Base-by-base conservation (phyloP, 176 grass and related monocot species). In the Aegilops umbellulata region DNA sequence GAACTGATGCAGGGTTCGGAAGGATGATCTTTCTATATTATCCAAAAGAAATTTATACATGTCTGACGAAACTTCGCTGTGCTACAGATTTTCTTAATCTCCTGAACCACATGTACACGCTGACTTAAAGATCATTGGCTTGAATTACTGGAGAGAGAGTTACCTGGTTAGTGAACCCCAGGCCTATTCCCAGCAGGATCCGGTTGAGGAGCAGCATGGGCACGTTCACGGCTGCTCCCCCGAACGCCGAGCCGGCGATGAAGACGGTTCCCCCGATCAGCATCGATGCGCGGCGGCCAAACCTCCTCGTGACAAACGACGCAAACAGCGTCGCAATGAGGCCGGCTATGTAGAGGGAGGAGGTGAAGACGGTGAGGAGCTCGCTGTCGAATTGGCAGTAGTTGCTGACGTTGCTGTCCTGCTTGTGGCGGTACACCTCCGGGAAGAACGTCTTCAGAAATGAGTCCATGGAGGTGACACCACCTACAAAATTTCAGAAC, bases 101-200 rank as follows among this genome's bases (percentile, higher is more conserved):
- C 4, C 53, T 39, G 7, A 79, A 31, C 32, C 57, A 66, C 15
- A 65, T 49, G 20, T 23, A 10, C 24, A 46, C 64, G 60, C 17
- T 68, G 15, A 79, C 13, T 84, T 12, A 16, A 23, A 36, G 32
- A 32, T 64, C 8, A 79, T 10, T 60, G n/a, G 55, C 14, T 12
- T 15, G 51, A 73, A 61, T 41, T 60, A 15, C 20, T 41, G 53
- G 60, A 77, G 83, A 5, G 2, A 31, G 11, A 30, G 22, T 67
- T 86, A 96, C 95, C 95, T 97, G 95, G 58, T 95, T 97, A 62
- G 95, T 93, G 72, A 97, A 97, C 22, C 95, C 93, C 14, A 97
- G 74, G 32, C 95, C 93, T 84, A 93, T n/a, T 63, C 95, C 95
- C 23, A 97, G 69, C 2, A 97, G 71, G 58, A 93, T 90, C 30